These are phyloP conservation scores for Persicaria maculosa DNA, from an alignment of 148 eudicot genomes.

Conservation along the genomic window DNA sequence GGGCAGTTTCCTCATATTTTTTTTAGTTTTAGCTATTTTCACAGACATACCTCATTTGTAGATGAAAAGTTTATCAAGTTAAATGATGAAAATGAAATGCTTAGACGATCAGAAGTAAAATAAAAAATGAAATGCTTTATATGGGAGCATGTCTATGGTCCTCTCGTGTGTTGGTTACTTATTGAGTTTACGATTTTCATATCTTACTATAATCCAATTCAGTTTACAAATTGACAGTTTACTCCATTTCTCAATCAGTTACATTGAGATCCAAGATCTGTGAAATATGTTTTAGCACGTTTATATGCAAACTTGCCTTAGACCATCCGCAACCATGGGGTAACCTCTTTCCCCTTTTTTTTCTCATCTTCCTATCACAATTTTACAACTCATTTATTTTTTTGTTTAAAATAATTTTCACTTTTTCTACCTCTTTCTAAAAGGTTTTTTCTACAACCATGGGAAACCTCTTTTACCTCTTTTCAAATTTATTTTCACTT, in stretches of 20 bases:
- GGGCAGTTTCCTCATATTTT: not conserved
- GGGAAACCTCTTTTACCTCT: too few species aligned
- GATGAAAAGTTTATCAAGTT: not conserved
- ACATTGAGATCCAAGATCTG: not conserved
- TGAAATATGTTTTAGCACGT: not conserved
- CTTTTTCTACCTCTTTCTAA: too few species aligned
- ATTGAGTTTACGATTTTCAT: not conserved
- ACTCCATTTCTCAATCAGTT: not conserved
- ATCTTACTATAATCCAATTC: not conserved
- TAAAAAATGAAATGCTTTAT: not conserved
- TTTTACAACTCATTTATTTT: too few species aligned
- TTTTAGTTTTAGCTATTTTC: not conserved
- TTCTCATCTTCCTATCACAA: too few species aligned
- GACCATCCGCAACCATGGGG: too few species aligned
- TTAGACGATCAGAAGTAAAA: too few species aligned
- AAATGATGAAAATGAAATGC: not conserved
- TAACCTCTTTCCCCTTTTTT: too few species aligned
- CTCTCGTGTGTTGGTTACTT: not conserved
- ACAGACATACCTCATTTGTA: not conserved
- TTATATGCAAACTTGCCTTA: not conserved
- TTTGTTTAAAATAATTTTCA: too few species aligned
- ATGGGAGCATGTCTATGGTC: not conserved
- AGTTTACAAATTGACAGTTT: not conserved
- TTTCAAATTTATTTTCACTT: too few species aligned
- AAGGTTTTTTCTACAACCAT: too few species aligned